Conservation (phyloP, 23 red algal species). For the Cyanidioschyzon merolae region DNA sequence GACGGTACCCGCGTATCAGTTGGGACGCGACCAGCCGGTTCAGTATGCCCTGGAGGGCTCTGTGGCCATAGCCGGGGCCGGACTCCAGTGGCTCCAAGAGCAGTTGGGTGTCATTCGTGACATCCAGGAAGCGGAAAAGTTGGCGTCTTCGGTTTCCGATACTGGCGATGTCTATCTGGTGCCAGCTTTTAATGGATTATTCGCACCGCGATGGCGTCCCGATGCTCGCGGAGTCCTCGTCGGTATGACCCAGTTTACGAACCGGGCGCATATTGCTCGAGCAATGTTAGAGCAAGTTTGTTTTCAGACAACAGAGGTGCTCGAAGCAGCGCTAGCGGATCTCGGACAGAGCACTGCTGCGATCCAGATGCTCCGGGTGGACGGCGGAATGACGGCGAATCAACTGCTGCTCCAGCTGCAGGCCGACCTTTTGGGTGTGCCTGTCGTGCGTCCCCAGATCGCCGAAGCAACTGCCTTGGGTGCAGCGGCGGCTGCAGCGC, state of each 20-base stretch:
- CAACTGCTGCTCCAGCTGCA: conserved; percentile 77
- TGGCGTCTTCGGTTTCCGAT: conserved; percentile 49
- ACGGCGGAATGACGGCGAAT: conserved; percentile 58
- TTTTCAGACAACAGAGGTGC: conserved; percentile 49
- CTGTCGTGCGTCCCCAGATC: conserved; percentile 51
- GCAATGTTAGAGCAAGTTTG: conserved; percentile 54
- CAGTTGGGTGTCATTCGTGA: conserved; percentile 49
- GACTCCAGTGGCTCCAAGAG: conserved; percentile 58
- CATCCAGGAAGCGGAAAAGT: conserved; percentile 38
- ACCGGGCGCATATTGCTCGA: conserved; percentile 55
- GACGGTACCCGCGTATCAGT: conserved; percentile 65
- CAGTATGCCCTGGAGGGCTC: conserved; percentile 70
- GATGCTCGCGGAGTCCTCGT: conserved; percentile 67
- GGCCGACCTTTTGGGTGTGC: conserved; percentile 41
- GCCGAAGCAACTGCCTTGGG: conserved; percentile 79
- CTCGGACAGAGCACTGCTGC: conserved; percentile 15
- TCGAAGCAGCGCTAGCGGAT: conserved; percentile 42
- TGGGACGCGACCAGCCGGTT: conserved; percentile 31
- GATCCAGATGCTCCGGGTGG: conserved; percentile 45
- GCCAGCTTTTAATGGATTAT: conserved; percentile 72
- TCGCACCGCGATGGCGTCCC: conserved; percentile 69
- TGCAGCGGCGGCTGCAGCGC: conserved; percentile 63
- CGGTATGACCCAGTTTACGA: conserved; percentile 72
- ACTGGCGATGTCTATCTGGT: conserved; percentile 70
- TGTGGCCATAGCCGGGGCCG: conserved; percentile 60